Base-by-base conservation (phyloP, 2,329 filamentous ascomycete species). In the Raffaelea deltoideospora region DNA sequence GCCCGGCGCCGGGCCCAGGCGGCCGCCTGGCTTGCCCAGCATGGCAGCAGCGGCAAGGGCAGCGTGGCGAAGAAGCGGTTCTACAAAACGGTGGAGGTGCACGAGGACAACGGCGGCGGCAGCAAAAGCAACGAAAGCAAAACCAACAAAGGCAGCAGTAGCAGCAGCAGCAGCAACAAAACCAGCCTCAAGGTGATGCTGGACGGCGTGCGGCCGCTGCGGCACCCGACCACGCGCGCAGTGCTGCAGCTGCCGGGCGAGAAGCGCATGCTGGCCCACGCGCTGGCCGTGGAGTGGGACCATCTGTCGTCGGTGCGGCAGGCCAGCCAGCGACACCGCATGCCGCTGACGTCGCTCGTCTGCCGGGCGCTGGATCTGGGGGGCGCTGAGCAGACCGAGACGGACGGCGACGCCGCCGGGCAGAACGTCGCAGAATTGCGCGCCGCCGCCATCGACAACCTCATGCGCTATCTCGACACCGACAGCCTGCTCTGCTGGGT, bases 261-360 rank as follows among this genome's bases (percentile, higher is more conserved):
- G 39, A 96, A 95, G 60, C 76, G 76, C 23, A 72, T 85, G 50
- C 78, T 96, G 28, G 88, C 88, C 19, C 69, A 77, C 31, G 83
- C 84, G 39, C 76, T 98, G 43, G 90, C 88, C 3, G 61, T 92
- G 31, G 90, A 98, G 63, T 98, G 90, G 90, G 87, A 95, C 54
- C 66, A 79, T 34, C 69, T 98, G 42, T 69, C 77, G 19, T 82
- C 81, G 13, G 76, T 81, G 3, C 79, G 87, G 52, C 84, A 96
- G 58, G 84, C 86, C 0, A 70, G 87, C 28, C 83, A 79, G 54
- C 74, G 82, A 41, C 85, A 96, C 59, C 73, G 92, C 33, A 88
- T 95, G 46, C 90, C 90, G 13, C 64, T 98, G 44, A 96, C 87
- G 3, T 86, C 84, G 33, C 71, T 95, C 14, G 66, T 78, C 18